A percentile compares a stretch with the other conserved stretches of the same genome.
Conservation (phyloP, 805 yeast species). For the Candida dajiaensis region DNA sequence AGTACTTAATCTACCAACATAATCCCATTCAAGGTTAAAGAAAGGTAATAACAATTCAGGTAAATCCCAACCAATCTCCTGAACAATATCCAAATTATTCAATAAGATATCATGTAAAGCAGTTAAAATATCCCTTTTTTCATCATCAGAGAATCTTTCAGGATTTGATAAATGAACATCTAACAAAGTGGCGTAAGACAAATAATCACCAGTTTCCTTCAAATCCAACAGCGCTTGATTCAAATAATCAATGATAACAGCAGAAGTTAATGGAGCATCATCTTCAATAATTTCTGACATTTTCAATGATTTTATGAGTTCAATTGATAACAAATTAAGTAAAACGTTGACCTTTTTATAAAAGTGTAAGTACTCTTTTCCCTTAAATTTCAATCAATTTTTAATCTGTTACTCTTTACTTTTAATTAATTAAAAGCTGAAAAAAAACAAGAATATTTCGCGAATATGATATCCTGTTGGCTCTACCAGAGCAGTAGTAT, state of each 20-base stretch:
- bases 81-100: conserved; percentile 42
- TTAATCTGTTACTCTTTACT: too few species aligned
- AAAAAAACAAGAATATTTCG: too few species aligned
- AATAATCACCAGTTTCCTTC: conserved; percentile 48
- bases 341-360: too few species aligned
- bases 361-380: too few species aligned
- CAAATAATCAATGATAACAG: conserved; percentile 2
- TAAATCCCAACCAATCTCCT: conserved; percentile 88
- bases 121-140: conserved; percentile 43
- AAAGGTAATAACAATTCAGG: conserved; percentile 60
- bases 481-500: too few species aligned
- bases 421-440: too few species aligned
- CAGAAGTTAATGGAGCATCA: neutral
- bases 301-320: neutral
- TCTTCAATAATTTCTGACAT: neutral
- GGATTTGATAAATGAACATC: conserved; percentile 56
- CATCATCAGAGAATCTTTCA: conserved; percentile 37
- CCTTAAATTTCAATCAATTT: too few species aligned
- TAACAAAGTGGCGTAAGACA: conserved; percentile 67
- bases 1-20: conserved; percentile 34
- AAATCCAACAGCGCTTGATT: conserved; percentile 3
- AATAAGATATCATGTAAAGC: conserved; percentile 39
- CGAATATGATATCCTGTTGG: too few species aligned
- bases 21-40: conserved; percentile 35
- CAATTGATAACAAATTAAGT: too few species aligned